These are phyloP conservation scores for Saksenaea oblongispora DNA, from an alignment of 371 early-diverging fungal species.

Conservation along the genomic window DNA sequence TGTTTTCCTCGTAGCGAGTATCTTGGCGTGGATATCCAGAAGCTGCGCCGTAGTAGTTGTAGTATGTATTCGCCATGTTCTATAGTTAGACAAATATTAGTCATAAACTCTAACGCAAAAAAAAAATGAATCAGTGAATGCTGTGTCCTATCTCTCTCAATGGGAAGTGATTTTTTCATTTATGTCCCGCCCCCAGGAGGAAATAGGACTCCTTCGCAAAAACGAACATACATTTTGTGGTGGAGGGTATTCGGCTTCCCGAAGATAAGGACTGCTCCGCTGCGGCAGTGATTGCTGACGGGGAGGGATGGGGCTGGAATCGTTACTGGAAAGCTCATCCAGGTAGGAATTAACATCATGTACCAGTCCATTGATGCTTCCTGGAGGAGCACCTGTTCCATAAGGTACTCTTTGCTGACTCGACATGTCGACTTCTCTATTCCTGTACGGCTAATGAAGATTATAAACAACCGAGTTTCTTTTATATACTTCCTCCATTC, in stretches of 20 bases:
- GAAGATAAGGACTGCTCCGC: slow-evolving; percentile 7
- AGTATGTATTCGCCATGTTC: slow-evolving; percentile 14
- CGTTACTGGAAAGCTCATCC: slow-evolving; percentile 11
- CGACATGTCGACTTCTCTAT: slow-evolving; percentile 11
- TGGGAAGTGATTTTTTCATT: too few relatives aligned
- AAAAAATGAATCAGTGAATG: not conserved
- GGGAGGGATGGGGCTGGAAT: slow-evolving; percentile 13
- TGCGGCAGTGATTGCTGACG: slow-evolving; percentile 19
- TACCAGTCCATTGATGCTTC: slow-evolving; percentile 9
- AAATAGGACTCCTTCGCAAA: not conserved
- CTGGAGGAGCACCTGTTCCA: slow-evolving; percentile 5
- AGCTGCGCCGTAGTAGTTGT: slow-evolving; percentile 10
- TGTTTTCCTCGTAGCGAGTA: not conserved
- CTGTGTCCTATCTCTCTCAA: too few relatives aligned
- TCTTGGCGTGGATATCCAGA: not conserved
- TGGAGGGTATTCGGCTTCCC: slow-evolving; percentile 2
- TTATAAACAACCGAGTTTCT: not conserved
- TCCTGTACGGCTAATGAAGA: not conserved
- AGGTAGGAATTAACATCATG: slow-evolving; percentile 6
- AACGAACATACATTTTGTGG: slow-evolving; percentile 5
- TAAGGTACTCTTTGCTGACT: slow-evolving; percentile 16
- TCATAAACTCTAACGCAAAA: not conserved
- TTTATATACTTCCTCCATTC: not conserved
- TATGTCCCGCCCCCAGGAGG: too few relatives aligned
- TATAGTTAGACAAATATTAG: not conserved